A percentile compares a stretch with the other conserved stretches of the same genome.
Conservation (phyloP, 2,329 filamentous ascomycete species). For the Bipolaris victoriae region DNA sequence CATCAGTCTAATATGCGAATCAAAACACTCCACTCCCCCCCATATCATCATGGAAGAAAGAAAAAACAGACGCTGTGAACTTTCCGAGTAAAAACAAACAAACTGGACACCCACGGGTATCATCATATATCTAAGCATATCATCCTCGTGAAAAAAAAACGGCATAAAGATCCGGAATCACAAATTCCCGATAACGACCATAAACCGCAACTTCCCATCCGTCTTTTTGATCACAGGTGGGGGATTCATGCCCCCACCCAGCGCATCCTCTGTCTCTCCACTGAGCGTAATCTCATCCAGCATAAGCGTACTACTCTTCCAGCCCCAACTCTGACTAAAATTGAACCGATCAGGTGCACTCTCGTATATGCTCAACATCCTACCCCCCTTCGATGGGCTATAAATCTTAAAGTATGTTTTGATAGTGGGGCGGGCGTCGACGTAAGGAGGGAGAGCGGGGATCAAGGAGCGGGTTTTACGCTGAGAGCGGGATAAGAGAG, state of each 20-base stretch:
- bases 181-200: conserved; percentile 64
- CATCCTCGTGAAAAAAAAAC: too few species aligned
- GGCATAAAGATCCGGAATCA: conserved; percentile 4
- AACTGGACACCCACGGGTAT: too few species aligned
- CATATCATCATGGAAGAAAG: too few species aligned
- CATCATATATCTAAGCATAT: too few species aligned
- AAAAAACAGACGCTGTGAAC: too few species aligned
- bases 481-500: conserved; percentile 22
- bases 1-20: too few species aligned
- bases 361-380: conserved; percentile 65
- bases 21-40: too few species aligned
- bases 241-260: conserved; percentile 9
- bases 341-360: conserved; percentile 64
- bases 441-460: conserved; percentile 60
- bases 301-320: conserved; percentile 66
- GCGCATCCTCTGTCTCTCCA: conserved; percentile 26
- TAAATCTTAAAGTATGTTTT: conserved; percentile 69
- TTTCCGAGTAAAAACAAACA: too few species aligned
- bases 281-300: conserved; percentile 53
- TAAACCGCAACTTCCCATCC: conserved; percentile 62
- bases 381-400: conserved; percentile 62
- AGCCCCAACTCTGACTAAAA: conserved; percentile 66
- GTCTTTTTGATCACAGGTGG: conserved; percentile 43
- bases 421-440: conserved; percentile 63
- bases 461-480: conserved; percentile 27